Percentiles rank a stretch among this genome's conserved stretches.
Conservation (phyloP, 179 eudicot species). For the Carnegiea gigantea region DNA sequence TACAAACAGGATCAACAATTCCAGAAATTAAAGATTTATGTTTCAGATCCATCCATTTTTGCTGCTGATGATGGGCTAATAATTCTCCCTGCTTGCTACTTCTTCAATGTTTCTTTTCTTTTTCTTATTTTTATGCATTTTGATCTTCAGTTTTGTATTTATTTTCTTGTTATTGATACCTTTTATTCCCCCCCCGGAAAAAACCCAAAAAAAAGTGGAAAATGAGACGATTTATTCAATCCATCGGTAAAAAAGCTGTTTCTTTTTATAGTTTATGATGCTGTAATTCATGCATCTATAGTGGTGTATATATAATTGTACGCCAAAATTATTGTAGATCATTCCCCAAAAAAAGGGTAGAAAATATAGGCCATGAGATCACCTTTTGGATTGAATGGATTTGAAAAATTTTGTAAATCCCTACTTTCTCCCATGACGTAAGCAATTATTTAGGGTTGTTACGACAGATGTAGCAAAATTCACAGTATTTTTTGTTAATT, state of each 20-base stretch:
- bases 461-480: too few relatives aligned
- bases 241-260: not conserved
- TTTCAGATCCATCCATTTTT: slow-evolving; percentile 20
- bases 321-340: not conserved
- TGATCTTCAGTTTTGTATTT: not conserved
- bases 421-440: not conserved
- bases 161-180: not conserved
- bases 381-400: not conserved
- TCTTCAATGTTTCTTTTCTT: not conserved
- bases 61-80: slow-evolving; percentile 5
- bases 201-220: too few relatives aligned
- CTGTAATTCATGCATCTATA: not conserved
- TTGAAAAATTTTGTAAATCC: not conserved
- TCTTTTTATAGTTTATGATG: not conserved
- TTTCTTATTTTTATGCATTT: not conserved
- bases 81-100: not conserved
- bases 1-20: slow-evolving; percentile 42
- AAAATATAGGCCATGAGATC: not conserved
- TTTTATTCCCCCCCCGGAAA: too few relatives aligned
- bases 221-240: not conserved
- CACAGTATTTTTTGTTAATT: not conserved
- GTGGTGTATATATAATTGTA: not conserved
- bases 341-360: not conserved
- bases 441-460: too few relatives aligned
- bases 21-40: too few relatives aligned